Conservation (phyloP, 495 filamentous ascomycete species). For the Aspergillus ostianus region DNA sequence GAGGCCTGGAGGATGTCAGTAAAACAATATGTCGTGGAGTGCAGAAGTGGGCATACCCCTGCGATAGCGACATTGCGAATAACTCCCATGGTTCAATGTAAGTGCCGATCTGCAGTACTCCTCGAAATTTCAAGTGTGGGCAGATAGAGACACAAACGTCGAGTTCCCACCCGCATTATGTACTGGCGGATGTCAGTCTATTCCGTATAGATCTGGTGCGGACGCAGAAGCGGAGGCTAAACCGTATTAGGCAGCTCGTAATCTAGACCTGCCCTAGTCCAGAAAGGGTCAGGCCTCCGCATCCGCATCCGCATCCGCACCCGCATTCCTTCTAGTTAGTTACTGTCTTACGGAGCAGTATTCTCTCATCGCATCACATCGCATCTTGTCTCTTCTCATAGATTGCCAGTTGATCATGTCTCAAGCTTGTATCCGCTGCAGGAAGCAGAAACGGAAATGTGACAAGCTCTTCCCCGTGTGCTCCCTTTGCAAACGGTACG, state of each 20-base stretch:
- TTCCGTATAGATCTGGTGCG: background rate
- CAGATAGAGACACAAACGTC: background rate
- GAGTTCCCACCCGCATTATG: background rate
- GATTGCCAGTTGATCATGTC: background rate
- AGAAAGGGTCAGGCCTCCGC: background rate
- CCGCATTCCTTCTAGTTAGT: conserved; percentile 1
- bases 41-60: background rate
- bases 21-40: background rate
- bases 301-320: conserved; percentile 1
- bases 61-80: conserved; percentile 5
- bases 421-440: conserved; percentile 9
- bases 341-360: too few species aligned
- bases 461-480: conserved; percentile 6
- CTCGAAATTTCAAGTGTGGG: background rate
- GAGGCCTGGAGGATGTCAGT: conserved; percentile 3
- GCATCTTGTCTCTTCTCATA: too few species aligned
- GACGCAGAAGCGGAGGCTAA: conserved; percentile 5
- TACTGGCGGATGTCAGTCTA: background rate
- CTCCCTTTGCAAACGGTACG: conserved; percentile 7
- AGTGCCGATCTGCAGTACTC: background rate
- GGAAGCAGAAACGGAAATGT: conserved; percentile 9
- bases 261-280: background rate
- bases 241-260: background rate
- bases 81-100: background rate
- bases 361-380: too few species aligned